Evolutionary conservation across 208 protist genomes (phyloP), one percentile per base, ranked within the genome.

Genomic region (Angomonas deanei): DNA sequence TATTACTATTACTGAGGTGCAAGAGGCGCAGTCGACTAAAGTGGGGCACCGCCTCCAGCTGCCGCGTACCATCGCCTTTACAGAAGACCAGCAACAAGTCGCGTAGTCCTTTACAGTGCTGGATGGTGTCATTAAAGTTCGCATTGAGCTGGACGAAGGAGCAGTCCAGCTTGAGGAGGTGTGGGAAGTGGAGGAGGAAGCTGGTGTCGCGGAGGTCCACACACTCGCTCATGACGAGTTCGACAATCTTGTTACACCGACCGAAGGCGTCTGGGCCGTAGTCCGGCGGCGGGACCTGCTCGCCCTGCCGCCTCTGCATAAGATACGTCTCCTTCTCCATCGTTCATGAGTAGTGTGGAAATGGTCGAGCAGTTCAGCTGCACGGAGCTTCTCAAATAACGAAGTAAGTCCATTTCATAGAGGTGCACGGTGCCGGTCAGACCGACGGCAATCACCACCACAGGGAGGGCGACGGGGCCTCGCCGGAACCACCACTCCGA

Each of bases 161-260:
- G 5, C n/a, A 5, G 47, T 53, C 47, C 23, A 53, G 23, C n/a
- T 26, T 15, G 11, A 8, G 21, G n/a, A 53, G 23, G 23, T 26
- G 11, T n/a, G 47, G 47, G 21, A 24, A 28, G 47, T 53, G 21
- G 47, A 15, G n/a, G n/a, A 53, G 47, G 47, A 53, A 53, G n/a
- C n/a, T 8, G n/a, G 21, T 26, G 47, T 53, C 47, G 5, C 8
- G 6, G 47, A 53, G n/a, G 47, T 53, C 47, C 47, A n/a, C 21
- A 24, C 47, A 53, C 47, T 53, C 47, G 19, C 47, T 53, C n/a
- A 53, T 53, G 10, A 53, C 47, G 10, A 53, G 47, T 26, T 53
- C 47, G 8, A 28, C 47, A 15, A 53, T 26, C 23, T 53, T 53
- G 8, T 28, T 26, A 6, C 19, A 6, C 8, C 19, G 11, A 5